phyloP scores from a whole-genome alignment of 164 flowering plant species.

The Sextonia rubra region DNA sequence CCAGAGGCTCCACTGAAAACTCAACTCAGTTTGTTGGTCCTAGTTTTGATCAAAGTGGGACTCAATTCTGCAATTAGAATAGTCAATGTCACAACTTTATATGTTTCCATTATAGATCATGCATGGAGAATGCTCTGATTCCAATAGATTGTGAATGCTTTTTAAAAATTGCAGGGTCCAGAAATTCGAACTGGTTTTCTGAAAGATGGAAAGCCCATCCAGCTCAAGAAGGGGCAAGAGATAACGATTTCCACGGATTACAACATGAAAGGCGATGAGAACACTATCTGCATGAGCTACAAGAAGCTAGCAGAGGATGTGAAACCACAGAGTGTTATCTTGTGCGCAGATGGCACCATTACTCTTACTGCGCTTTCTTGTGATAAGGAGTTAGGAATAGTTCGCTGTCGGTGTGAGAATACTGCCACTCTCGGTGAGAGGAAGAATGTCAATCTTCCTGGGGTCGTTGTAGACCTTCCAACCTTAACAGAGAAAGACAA shows the following conservation, averaged over 20 bases:
- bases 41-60: background rate
- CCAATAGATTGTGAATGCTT: background rate
- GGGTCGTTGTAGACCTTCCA: conserved; percentile 80
- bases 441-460: conserved; percentile 85
- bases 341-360: conserved; percentile 31
- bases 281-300: conserved; percentile 58
- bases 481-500: conserved; percentile 80
- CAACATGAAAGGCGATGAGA: conserved; percentile 46
- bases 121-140: background rate
- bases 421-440: conserved; percentile 74
- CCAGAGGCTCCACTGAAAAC: too few relatives aligned
- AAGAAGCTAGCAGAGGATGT: conserved; percentile 22
- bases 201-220: conserved; percentile 60
- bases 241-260: conserved; percentile 57
- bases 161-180: conserved; percentile 45
- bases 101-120: background rate
- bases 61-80: background rate
- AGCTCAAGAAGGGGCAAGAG: conserved; percentile 63
- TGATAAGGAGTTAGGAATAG: conserved; percentile 60
- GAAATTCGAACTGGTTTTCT: conserved; percentile 75
- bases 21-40: background rate
- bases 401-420: conserved; percentile 75
- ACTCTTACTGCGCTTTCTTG: conserved; percentile 50
- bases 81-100: background rate
- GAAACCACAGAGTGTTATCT: conserved; percentile 21